Base-by-base conservation (phyloP, 768 basidiomycete species). In the Tulasnella calospora region DNA sequence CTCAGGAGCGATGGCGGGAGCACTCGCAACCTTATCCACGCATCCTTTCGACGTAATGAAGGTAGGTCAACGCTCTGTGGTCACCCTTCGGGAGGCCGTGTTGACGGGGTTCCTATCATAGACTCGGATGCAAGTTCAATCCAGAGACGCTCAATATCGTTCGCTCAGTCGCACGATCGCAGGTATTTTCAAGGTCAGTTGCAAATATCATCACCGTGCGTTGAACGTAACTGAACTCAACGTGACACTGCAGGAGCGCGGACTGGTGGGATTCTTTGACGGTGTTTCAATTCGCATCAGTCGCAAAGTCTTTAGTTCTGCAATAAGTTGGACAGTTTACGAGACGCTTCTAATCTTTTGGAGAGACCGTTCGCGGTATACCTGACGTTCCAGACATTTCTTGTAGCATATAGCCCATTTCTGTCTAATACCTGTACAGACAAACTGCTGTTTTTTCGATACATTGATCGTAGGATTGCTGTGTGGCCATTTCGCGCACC, bases 31-130 rank as follows among this genome's bases (percentile, higher is more conserved):
- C 0, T 84, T 95, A 76, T 87, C 87, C 1, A 98, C 96, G 1
- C 94, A 96, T 81, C 96, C 96, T 2, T 97, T 97, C 81, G 96
- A 98, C 83, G 94, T 96, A 61, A 88, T 98, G 80, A 98, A 98
- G 88, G 95, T 94, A 80, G 33, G 41, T 44, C 69, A 30, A 12
- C 13, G 30, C 69, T 38, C 47, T 41, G 41, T 38, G 55, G 38
- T 35, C 51, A 3, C 36, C 76, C 40, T 35, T 0, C 73, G 79
- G 23, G 71, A n/a, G 55, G 33, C 51, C 47, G 70, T 33, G 77
- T 47, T 51, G n/a, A 51, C 51, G 3, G 3, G 10, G 23, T 23
- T 51, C 51, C 51, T 51, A 41, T 41, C 30, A 21, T 80, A 95
- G 94, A 98, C 96, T 0, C 93, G 94, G 82, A 91, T 98, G 83